Evolutionary conservation across 2,329 filamentous ascomycete species (phyloP), one percentile per base, ranked within the genome.

Genomic region (Grosmannia huntii): DNA sequence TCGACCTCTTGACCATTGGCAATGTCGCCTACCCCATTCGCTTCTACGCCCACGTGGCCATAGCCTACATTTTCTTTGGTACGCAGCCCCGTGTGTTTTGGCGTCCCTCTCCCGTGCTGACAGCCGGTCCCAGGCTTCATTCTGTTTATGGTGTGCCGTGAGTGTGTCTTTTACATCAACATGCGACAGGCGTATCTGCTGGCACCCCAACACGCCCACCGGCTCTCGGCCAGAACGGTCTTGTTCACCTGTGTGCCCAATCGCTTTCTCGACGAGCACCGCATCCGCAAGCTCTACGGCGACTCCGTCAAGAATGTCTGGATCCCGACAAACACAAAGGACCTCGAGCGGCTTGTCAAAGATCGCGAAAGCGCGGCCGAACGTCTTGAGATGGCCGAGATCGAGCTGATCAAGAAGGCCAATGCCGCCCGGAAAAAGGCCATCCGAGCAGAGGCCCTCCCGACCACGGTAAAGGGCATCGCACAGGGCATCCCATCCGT

Each of bases 101-200:
- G 7, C 5, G 5, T 16, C 41, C 28, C 12, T 14, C 31, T 53
- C 31, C 9, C 38, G 21, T 14, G 23, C 12, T 49, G 27, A 57
- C 49, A 21, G 7, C 6, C 23, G 6, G 14, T 38, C 36, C 19
- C 21, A 70, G 75, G 82, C 59, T 96, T 97, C 69, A 79, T 99
- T 60, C 85, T 96, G 71, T 92, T 90, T 71, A 89, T 90, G 66
- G 83, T 99, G 57, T 89, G 89, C 33, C 84, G 94, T 61, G 94
- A 99, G 71, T 85, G 85, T 68, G 86, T 99, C 65, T 97, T 86
- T 79, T 95, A 90, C 71, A 89, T 96, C 74, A 95, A 95, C 66
- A 73, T 97, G 56, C 88, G 92, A 63, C 94, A 97, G 73, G 92
- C 92, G 0, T 97, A 95, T 73, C 82, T 91, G n/a, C 78, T 95